Base-by-base conservation (phyloP, 441 rosid species). In the Flueggea neowawraea region DNA sequence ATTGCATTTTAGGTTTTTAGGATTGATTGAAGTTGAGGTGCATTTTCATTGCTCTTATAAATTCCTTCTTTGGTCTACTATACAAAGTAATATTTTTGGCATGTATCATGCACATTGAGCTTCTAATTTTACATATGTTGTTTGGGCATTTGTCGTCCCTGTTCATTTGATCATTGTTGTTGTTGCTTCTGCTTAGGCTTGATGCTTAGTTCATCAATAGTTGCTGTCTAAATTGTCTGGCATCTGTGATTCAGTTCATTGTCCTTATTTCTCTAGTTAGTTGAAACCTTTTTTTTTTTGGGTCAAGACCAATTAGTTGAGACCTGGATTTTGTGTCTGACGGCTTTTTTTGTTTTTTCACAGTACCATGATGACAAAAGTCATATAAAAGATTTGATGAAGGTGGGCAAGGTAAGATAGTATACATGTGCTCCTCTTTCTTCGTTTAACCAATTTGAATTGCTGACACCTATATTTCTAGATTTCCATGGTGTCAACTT, bases 291-390 rank as follows among this genome's bases (percentile, higher is more conserved):
- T 36, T 62, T 64, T 63, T 41, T 66, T 66, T 12, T 9, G 48
- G 52, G n/a, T 57, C 43, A 11, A 16, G n/a, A 62, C 55, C 55
- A 57, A 58, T 55, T 57, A 66, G 31, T 50, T 45, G 33, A 43
- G 28, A 67, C 58, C 52, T 61, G 65, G 39, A 5, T 10, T 22
- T 33, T 49, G 52, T 41, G 55, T 70, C 59, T 73, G 32, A 66
- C 62, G 54, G 57, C 47, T 44, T 60, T 41, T n/a, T 39, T 59
- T 52, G 28, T 53, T 47, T 52, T 44, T 78, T 57, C 54, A 57
- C 85, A 95, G 99, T 91, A 82, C 67, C 89, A 83, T 71, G 93
- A 91, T 69, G 97, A 89, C 77, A 95, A 88, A 81, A 79, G 75
- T 66, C 78, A 61, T 14, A 64, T 88, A 63, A 95, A 95, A 74